Evolutionary conservation across 2,329 filamentous ascomycete genomes (phyloP).

Genomic region (Endothia cerciana): DNA sequence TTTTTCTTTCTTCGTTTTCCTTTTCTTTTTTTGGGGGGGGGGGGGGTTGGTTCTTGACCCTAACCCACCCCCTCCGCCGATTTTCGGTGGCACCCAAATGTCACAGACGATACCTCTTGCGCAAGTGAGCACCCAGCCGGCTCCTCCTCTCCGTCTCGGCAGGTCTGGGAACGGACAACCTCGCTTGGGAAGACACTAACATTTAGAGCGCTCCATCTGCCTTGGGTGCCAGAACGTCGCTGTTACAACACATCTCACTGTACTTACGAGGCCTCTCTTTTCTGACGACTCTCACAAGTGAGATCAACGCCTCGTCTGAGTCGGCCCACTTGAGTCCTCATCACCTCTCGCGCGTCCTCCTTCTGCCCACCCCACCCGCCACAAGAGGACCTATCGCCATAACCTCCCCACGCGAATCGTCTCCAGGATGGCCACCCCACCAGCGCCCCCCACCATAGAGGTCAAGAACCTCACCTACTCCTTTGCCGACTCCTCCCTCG

Average conservation of each 20-base stretch:
- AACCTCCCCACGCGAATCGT: not conserved
- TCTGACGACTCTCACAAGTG: no score
- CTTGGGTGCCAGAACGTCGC: not conserved
- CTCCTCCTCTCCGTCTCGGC: not conserved
- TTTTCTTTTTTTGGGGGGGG: no score
- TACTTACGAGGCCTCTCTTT: no score
- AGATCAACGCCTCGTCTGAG: no score
- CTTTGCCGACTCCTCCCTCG: conserved; percentile 84
- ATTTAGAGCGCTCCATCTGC: not conserved
- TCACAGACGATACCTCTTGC: not conserved
- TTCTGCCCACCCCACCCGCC: no score
- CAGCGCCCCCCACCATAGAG: conserved; percentile 63
- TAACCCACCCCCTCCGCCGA: not conserved
- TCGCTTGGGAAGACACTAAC: not conserved
- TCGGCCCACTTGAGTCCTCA: no score
- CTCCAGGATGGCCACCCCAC: conserved; percentile 34
- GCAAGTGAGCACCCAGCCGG: not conserved
- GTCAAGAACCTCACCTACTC: conserved; percentile 81
- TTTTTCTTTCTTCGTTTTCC: no score
- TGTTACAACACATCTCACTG: not conserved
- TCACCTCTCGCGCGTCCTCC: no score
- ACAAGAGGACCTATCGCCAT: no score
- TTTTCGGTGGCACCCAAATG: not conserved
- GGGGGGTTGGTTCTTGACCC: not conserved
- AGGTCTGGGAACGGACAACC: not conserved